phyloP scores from a whole-genome alignment of 805 yeast genomes.

The Saccharomycopsis sp. region DNA sequence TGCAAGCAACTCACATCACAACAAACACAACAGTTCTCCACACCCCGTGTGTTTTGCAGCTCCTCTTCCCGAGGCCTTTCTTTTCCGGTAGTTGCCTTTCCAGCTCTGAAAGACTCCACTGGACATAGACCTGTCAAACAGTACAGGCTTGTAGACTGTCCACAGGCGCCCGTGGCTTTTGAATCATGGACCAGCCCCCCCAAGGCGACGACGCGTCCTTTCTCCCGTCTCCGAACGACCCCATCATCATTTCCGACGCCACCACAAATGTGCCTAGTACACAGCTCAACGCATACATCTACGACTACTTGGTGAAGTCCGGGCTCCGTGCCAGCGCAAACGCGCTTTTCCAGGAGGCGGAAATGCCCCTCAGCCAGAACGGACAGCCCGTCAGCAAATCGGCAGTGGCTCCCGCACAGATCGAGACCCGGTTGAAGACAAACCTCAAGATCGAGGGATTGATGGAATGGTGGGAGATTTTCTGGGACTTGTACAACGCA shows the following conservation, averaged over 20 bases:
- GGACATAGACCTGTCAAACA: too few relatives aligned
- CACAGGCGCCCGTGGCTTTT: too few relatives aligned
- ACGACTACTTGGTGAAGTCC: constrained; percentile 76
- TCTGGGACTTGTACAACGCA: constrained; percentile 90
- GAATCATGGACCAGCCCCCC: too few relatives aligned
- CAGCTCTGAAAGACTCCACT: too few relatives aligned
- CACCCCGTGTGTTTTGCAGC: too few relatives aligned
- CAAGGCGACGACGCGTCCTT: background rate
- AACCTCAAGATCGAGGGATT: constrained; percentile 70
- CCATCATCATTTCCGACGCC: background rate
- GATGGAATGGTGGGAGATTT: constrained; percentile 94
- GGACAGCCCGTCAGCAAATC: constrained; percentile 28
- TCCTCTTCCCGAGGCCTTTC: too few relatives aligned
- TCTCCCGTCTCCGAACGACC: background rate
- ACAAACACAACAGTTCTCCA: too few relatives aligned
- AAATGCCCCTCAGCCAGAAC: constrained; percentile 41
- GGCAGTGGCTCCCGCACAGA: constrained; percentile 17
- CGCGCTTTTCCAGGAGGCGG: constrained; percentile 71
- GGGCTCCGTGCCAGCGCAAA: constrained; percentile 66
- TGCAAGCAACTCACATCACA: too few relatives aligned
- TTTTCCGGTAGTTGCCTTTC: too few relatives aligned
- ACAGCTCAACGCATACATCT: constrained; percentile 68
- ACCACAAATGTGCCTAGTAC: background rate
- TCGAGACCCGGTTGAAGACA: constrained; percentile 40
- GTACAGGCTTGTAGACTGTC: too few relatives aligned